Conservation (phyloP, 768 basidiomycete genomes). For the Pisolithus albus region DNA sequence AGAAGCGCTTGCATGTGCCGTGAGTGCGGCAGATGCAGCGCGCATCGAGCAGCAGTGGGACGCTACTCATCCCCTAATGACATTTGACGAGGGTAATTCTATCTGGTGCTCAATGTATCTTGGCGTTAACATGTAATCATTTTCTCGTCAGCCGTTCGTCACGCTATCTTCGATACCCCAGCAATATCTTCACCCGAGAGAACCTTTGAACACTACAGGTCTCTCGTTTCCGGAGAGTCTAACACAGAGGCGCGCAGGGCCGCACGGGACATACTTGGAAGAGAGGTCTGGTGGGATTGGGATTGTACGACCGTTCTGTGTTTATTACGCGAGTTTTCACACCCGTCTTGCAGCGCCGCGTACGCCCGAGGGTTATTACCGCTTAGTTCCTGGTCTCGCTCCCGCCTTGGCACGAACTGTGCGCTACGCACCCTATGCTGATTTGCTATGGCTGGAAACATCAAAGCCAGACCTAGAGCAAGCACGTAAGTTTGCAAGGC, state of each 20-base stretch:
- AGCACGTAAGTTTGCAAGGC: slow-evolving; percentile 70
- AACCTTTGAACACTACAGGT: slow-evolving; percentile 52
- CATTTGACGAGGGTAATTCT: slow-evolving; percentile 73
- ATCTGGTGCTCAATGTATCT: slow-evolving; percentile 13
- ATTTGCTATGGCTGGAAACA: slow-evolving; percentile 91
- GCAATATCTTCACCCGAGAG: slow-evolving; percentile 29
- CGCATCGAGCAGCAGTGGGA: slow-evolving; percentile 73
- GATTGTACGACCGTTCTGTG: slow-evolving; percentile 50
- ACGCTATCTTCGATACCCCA: slow-evolving; percentile 13
- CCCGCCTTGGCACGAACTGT: slow-evolving; percentile 76
- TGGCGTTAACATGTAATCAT: not conserved
- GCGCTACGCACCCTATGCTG: slow-evolving; percentile 79
- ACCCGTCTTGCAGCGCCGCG: slow-evolving; percentile 54
- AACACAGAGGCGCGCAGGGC: slow-evolving; percentile 64
- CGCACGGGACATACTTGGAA: slow-evolving; percentile 61
- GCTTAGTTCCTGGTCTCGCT: slow-evolving; percentile 74
- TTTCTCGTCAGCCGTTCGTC: slow-evolving; percentile 15
- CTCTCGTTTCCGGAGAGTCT: slow-evolving; percentile 56
- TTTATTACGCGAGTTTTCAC: not conserved
- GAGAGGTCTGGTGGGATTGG: slow-evolving; percentile 81
- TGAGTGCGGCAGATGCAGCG: slow-evolving; percentile 63
- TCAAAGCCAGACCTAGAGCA: slow-evolving; percentile 79
- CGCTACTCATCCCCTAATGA: slow-evolving; percentile 57
- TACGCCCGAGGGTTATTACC: slow-evolving; percentile 89
- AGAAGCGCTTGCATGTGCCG: slow-evolving; percentile 61